phyloP scores from a whole-genome alignment of 2,329 filamentous ascomycete genomes.

The Neonectria sp. region DNA sequence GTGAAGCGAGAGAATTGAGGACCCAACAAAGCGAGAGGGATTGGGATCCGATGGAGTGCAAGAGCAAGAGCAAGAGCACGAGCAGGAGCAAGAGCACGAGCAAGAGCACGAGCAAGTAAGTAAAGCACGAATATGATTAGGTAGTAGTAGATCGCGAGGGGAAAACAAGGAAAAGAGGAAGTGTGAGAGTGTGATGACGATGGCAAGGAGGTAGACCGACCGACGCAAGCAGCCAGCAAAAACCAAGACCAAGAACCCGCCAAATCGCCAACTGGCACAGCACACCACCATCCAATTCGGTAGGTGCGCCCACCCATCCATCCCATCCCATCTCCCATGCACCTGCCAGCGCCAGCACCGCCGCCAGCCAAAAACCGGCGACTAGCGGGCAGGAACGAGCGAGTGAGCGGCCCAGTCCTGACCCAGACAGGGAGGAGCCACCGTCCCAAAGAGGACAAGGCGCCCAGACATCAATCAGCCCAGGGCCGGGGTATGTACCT shows the following conservation, averaged over 20 bases:
- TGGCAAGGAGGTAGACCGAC: slow-evolving; percentile 38
- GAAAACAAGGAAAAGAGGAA: slow-evolving; percentile 23
- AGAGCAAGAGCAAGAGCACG: neutral
- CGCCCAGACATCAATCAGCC: neutral
- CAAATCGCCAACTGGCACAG: slow-evolving; percentile 5
- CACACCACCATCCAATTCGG: neutral
- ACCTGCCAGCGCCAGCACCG: neutral
- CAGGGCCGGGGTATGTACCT: slow-evolving; percentile 14
- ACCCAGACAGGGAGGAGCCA: slow-evolving; percentile 24
- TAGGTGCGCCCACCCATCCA: neutral
- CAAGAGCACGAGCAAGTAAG: slow-evolving; percentile 21
- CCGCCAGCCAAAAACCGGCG: slow-evolving; percentile 5
- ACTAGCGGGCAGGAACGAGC: slow-evolving; percentile 2
- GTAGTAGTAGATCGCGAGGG: neutral
- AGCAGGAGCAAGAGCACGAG: slow-evolving; percentile 16
- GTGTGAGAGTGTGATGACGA: slow-evolving; percentile 44
- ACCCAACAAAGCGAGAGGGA: slow-evolving; percentile 20
- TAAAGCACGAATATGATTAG: slow-evolving; percentile 6
- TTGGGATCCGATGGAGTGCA: slow-evolving; percentile 6
- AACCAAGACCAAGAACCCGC: slow-evolving; percentile 2
- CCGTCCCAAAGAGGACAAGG: slow-evolving; percentile 11
- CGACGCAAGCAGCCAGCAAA: slow-evolving; percentile 13
- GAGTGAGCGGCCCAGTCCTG: neutral
- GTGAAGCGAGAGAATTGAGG: slow-evolving; percentile 24
- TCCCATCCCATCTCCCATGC: slow-evolving; percentile 6